Base-by-base conservation (phyloP, 2,329 filamentous ascomycete species). In the Claviceps africana region DNA sequence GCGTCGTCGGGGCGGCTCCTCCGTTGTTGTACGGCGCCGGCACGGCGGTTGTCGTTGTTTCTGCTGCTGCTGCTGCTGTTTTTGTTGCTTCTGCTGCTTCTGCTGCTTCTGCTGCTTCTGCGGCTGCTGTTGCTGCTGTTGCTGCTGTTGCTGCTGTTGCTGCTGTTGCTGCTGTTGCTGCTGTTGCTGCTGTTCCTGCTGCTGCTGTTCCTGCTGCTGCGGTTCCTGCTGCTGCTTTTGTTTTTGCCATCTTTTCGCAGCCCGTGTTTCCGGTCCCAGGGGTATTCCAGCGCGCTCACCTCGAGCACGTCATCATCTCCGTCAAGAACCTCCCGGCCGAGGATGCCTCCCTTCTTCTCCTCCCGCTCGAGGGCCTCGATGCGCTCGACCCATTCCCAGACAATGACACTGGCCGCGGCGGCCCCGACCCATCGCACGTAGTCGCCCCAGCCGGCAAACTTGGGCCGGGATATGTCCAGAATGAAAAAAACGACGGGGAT, bases 401-500 rank as follows among this genome's bases (percentile, higher is more conserved):
- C 90, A 22, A 95, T 87, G n/a, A 95, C 90, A 68, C 88, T 95
- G 30, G 90, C 90, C 1, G 89, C 89, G 0, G 90, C 89, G 1
- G 89, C 89, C 47, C 90, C 90, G n/a, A 95, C 90, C 90, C 90
- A 96, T 61, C 89, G 77, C 46, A 95, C 90, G 63, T 95, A 96
- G 62, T 95, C 90, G 63, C 90, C 90, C 90, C 90, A 96, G 9
- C 86, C 88, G 40, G 87, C 87, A 55, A 95, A 84, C 55, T 88
- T 82, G 28, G 88, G 85, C 61, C 91, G 84, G 9, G 85, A 84
- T 48, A 96, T 89, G 64, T 96, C 90, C 58, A 94, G 74, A 53
- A 95, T 86, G 65, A 96, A 96, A 65, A 96, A 96, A 4, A 95
- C 86, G 19, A 95, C 84, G 0, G 90, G 90, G 1, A 94, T 88